Evolutionary conservation across 1,139 yeast genomes (phyloP).

Genomic region (Yamadazyma songkhlaensis): DNA sequence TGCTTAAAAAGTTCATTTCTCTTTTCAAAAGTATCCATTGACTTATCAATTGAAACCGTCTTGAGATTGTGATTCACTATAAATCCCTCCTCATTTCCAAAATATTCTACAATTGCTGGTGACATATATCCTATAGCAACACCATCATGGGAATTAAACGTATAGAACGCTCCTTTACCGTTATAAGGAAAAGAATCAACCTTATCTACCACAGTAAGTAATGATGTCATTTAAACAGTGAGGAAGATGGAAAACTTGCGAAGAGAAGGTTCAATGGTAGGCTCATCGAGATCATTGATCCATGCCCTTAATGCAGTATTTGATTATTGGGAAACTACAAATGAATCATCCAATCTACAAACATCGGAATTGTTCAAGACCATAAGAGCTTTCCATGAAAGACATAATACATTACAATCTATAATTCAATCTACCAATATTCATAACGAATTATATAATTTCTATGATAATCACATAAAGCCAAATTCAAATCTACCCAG

Average conservation of each 20-base stretch:
- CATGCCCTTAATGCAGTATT: conserved; percentile 30
- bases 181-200: conserved; percentile 52
- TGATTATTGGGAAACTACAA: conserved; percentile 22
- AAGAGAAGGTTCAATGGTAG: conserved; percentile 3
- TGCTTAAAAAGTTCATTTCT: conserved; percentile 44
- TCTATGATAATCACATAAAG: conserved; percentile 40
- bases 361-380: conserved; percentile 14
- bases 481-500: conserved; percentile 28
- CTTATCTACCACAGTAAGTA: conserved; percentile 25
- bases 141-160: conserved; percentile 51
- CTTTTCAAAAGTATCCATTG: conserved; percentile 42
- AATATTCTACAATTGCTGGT: conserved; percentile 39
- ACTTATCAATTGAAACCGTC: conserved; percentile 34
- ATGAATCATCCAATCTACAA: conserved; percentile 11
- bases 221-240: conserved; percentile 26
- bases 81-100: conserved; percentile 31
- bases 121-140: conserved; percentile 48
- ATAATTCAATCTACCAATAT: conserved; percentile 35
- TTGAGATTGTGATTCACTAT: conserved; percentile 25
- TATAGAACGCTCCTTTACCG: conserved; percentile 24
- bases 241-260: background rate
- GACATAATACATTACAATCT: conserved; percentile 39
- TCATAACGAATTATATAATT: conserved; percentile 47
- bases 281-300: conserved; percentile 31
- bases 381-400: conserved; percentile 23